Evolutionary conservation across 768 basidiomycete genomes (phyloP).

Genomic region (Rhodosporidiobolus odoratus): DNA sequence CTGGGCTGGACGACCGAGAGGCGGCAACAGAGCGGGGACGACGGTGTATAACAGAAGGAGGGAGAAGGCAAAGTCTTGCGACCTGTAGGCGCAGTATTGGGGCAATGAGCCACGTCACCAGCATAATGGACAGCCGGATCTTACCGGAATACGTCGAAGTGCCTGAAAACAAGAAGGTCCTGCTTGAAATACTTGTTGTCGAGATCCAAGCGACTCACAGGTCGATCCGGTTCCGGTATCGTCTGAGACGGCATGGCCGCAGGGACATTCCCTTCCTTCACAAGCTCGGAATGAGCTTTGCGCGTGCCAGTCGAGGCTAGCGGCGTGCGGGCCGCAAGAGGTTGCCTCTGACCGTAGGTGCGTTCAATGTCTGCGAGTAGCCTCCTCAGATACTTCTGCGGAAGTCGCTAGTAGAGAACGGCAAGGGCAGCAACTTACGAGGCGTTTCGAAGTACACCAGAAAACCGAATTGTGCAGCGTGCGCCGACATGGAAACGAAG

Average conservation of each 20-base stretch:
- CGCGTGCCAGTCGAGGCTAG: neutral
- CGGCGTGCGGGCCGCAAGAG: constrained; percentile 69
- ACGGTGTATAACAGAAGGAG: constrained; percentile 67
- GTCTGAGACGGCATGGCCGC: no score
- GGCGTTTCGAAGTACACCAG: constrained; percentile 94
- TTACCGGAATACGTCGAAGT: constrained; percentile 80
- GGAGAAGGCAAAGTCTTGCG: constrained; percentile 75
- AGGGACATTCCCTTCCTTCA: no score
- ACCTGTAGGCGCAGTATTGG: constrained; percentile 52
- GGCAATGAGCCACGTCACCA: neutral
- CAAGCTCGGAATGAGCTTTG: neutral
- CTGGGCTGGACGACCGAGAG: constrained; percentile 52
- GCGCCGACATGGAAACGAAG: constrained; percentile 87
- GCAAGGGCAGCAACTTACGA: constrained; percentile 55
- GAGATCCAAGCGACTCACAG: constrained; percentile 66
- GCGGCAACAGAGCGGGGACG: constrained; percentile 58
- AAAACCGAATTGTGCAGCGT: constrained; percentile 95
- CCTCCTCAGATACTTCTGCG: no score
- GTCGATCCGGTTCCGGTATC: neutral
- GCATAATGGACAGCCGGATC: constrained; percentile 39
- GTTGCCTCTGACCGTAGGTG: constrained; percentile 86
- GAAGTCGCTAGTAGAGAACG: neutral
- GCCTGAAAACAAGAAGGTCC: constrained; percentile 71
- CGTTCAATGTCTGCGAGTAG: constrained; percentile 73
- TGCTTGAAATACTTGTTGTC: constrained; percentile 83